Evolutionary conservation across 169 alveolate genomes (phyloP), one percentile per base, ranked within the genome.

Genomic region (Plasmodium malariae): DNA sequence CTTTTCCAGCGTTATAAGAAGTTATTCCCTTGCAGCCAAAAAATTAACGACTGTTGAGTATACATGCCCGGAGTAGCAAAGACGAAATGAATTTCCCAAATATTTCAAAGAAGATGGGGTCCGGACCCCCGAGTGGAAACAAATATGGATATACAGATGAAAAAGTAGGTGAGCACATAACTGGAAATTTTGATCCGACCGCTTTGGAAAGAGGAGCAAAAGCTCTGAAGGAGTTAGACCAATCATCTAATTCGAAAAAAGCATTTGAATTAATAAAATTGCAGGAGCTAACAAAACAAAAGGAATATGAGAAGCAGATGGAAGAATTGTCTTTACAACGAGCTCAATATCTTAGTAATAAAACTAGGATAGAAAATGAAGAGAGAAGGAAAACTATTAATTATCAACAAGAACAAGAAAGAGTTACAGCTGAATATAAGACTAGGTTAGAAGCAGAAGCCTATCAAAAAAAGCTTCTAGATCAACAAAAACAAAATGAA

Each of bases 141-240:
- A 34, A 40, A 5, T 28, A 24, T 43, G 21, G n/a, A 17, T 14
- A 7, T 17, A 17, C 49, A 55, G 83, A 67, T 43, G 85, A 69
- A 5, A 74, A 54, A 9, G 54, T 55, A 28, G 57, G 49, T 11
- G 80, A 67, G 12, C 71, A 87, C 21, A 74, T 72, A 3, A 83
- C 93, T 2, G 71, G 83, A 12, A 57, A 91, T 87, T 94, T 98
- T 92, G 99, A 98, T 89, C 99, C 99, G 3, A 93, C 99, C 0
- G 99, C 99, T 0, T 96, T 98, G 67, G 99, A 98, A 94, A 96
- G 99, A 76, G 99, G 99, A 26, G 99, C 99, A 3, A 95, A 97
- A 95, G 99, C 99, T 11, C 95, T 98, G 87, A 97, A 96, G 93
- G 98, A 97, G 93, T 86, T 98, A 54, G 99, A 97, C 71, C 70